phyloP scores from a whole-genome alignment of 192 early-diverging fungal species.

The Jimgerdemannia flammicorona region DNA sequence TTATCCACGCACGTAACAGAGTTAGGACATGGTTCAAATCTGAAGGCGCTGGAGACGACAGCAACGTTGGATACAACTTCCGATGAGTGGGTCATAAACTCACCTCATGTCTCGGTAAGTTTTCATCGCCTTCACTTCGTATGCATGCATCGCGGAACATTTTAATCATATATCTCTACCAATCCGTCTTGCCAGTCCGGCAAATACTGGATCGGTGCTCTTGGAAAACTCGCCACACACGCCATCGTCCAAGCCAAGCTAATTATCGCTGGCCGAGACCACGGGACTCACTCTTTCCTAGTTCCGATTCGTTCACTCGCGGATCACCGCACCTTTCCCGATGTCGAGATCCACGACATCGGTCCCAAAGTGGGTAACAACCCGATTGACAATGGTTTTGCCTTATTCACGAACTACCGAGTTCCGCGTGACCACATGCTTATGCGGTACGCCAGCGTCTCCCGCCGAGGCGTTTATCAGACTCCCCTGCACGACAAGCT shows the following conservation, averaged over 20 bases:
- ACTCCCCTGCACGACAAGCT: slow-evolving; percentile 69
- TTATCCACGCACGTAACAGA: not conserved
- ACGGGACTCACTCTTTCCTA: slow-evolving; percentile 73
- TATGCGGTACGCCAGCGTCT: slow-evolving; percentile 76
- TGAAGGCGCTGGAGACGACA: slow-evolving; percentile 74
- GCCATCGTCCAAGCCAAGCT: slow-evolving; percentile 80
- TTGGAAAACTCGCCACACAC: slow-evolving; percentile 67
- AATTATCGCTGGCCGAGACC: slow-evolving; percentile 61
- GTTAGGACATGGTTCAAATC: slow-evolving; percentile 59
- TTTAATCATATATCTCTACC: not conserved
- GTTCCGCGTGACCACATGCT: slow-evolving; percentile 81
- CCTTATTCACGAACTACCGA: slow-evolving; percentile 65
- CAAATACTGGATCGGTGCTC: slow-evolving; percentile 82
- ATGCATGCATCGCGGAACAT: too few species aligned
- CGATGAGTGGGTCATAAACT: slow-evolving; percentile 79
- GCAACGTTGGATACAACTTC: slow-evolving; percentile 69
- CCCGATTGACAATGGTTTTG: slow-evolving; percentile 74
- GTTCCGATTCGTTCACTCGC: slow-evolving; percentile 70
- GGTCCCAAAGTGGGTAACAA: slow-evolving; percentile 68
- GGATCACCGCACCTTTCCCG: slow-evolving; percentile 64
- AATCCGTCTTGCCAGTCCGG: slow-evolving; percentile 22
- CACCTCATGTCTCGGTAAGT: slow-evolving; percentile 41
- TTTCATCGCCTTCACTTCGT: not conserved
- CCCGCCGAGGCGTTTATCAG: slow-evolving; percentile 59
- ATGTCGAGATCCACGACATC: slow-evolving; percentile 76